Evolutionary conservation across 805 yeast genomes (phyloP).

Genomic region (Candida takata): DNA sequence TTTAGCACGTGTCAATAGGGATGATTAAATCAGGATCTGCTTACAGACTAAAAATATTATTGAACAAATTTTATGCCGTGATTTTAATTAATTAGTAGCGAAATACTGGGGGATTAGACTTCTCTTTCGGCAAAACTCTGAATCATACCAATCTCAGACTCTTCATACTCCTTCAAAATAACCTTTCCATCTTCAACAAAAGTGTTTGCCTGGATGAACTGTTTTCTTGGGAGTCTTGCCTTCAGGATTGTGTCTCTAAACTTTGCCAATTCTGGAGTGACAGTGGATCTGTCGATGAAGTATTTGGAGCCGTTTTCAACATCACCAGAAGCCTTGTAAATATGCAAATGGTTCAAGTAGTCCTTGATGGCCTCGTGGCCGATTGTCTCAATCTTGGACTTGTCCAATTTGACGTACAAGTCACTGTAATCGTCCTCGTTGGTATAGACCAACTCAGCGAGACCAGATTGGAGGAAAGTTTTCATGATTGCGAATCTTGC

Average conservation of each 20-base stretch:
- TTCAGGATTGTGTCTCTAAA: constrained; percentile 62
- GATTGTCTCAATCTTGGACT: constrained; percentile 52
- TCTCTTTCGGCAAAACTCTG: constrained; percentile 66
- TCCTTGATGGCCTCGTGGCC: constrained; percentile 73
- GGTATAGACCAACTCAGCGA: constrained; percentile 46
- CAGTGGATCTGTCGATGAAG: constrained; percentile 63
- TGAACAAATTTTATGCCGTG: too few species aligned
- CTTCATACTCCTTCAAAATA: constrained; percentile 65
- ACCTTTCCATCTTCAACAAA: constrained; percentile 34
- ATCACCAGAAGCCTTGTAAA: constrained; percentile 75
- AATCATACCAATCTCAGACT: constrained; percentile 69
- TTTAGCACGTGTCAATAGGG: not conserved
- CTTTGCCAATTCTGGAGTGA: constrained; percentile 52
- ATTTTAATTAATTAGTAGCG: not conserved
- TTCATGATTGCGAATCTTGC: constrained; percentile 84
- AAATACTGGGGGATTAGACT: constrained; percentile 1
- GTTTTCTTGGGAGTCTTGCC: constrained; percentile 78
- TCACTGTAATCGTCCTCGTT: constrained; percentile 43
- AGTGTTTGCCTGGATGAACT: constrained; percentile 79
- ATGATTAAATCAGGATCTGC: too few species aligned
- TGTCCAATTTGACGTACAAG: constrained; percentile 52
- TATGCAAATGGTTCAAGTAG: constrained; percentile 64
- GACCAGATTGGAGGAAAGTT: constrained; percentile 57
- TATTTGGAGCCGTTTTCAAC: constrained; percentile 54
- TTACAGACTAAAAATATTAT: too few species aligned